Evolutionary conservation across 2,329 filamentous ascomycete species (phyloP).

Genomic region (Fulvia fulva): DNA sequence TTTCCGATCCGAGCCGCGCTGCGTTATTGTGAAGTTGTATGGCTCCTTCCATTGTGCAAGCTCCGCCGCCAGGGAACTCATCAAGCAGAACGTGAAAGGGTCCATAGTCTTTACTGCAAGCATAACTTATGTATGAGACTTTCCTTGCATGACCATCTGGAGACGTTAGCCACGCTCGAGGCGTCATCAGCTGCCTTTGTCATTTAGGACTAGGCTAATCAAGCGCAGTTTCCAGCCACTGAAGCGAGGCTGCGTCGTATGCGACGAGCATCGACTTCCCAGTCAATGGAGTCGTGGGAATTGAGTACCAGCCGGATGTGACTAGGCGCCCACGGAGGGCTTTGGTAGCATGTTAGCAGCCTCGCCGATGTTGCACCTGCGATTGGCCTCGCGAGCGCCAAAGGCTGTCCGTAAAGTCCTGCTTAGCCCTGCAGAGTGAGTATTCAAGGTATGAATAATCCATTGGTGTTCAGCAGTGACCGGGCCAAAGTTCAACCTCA

Average conservation of each 20-base stretch:
- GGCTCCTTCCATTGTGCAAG: conserved; percentile 44
- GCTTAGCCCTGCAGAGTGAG: no score
- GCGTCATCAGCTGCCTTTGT: background rate
- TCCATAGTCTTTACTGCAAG: conserved; percentile 46
- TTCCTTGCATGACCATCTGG: no score
- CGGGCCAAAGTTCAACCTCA: no score
- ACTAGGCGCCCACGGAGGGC: background rate
- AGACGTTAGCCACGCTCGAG: background rate
- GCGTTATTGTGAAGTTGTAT: conserved; percentile 45
- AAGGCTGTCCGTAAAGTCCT: no score
- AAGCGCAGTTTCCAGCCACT: conserved; percentile 10
- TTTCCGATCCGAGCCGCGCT: no score
- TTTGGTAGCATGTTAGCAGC: background rate
- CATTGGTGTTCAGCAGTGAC: no score
- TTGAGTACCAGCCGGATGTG: background rate
- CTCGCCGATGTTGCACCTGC: conserved; percentile 52
- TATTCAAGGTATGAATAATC: no score
- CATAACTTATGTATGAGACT: conserved; percentile 36
- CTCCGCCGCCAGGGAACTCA: conserved; percentile 43
- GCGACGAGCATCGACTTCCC: conserved; percentile 17
- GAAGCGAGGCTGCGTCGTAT: conserved; percentile 17
- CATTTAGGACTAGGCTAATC: background rate
- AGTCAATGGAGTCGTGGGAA: conserved; percentile 12
- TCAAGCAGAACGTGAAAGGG: conserved; percentile 44
- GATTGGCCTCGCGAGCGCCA: no score